A percentile compares a stretch with the other conserved stretches of the same genome.
These are phyloP conservation scores for Geotrichum phurueaensis DNA, from an alignment of 1,139 yeast species.

Conservation along the genomic window DNA sequence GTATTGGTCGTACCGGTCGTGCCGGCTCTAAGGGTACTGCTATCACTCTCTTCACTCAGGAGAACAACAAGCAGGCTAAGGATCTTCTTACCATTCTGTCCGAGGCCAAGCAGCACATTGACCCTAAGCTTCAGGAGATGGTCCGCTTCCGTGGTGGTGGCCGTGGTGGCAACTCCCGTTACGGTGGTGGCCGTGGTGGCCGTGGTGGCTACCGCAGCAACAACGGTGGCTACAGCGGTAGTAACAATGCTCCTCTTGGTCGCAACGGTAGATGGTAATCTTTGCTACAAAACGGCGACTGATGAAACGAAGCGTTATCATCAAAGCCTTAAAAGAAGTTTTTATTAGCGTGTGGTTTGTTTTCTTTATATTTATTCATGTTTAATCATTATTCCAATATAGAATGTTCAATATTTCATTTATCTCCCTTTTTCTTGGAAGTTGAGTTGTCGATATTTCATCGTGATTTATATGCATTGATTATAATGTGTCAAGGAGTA, in stretches of 20 bases:
- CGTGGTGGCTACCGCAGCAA: slow-evolving; percentile 48
- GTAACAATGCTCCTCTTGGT: slow-evolving; percentile 17
- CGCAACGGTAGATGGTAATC: slow-evolving; percentile 4
- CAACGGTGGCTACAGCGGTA: slow-evolving; percentile 36
- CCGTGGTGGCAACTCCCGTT: slow-evolving; percentile 49
- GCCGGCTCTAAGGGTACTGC: slow-evolving; percentile 97
- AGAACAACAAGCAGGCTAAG: slow-evolving; percentile 81
- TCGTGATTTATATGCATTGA: no score
- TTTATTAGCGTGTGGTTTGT: no score
- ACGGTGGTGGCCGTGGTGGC: slow-evolving; percentile 51
- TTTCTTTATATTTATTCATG: no score
- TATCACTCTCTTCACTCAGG: slow-evolving; percentile 87
- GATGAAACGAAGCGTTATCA: no score
- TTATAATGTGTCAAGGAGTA: no score
- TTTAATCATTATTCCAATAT: no score
- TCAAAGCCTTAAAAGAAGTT: no score
- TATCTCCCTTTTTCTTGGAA: no score
- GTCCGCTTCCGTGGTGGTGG: slow-evolving; percentile 45
- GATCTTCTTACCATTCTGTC: slow-evolving; percentile 83
- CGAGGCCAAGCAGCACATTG: slow-evolving; percentile 88
- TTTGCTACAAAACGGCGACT: not conserved
- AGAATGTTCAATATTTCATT: no score
- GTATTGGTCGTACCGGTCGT: slow-evolving; percentile 98
- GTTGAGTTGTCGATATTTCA: no score
- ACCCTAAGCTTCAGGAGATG: slow-evolving; percentile 47